Evolutionary conservation across 78 protist species (phyloP).

Genomic region (Ministeria vibrans): DNA sequence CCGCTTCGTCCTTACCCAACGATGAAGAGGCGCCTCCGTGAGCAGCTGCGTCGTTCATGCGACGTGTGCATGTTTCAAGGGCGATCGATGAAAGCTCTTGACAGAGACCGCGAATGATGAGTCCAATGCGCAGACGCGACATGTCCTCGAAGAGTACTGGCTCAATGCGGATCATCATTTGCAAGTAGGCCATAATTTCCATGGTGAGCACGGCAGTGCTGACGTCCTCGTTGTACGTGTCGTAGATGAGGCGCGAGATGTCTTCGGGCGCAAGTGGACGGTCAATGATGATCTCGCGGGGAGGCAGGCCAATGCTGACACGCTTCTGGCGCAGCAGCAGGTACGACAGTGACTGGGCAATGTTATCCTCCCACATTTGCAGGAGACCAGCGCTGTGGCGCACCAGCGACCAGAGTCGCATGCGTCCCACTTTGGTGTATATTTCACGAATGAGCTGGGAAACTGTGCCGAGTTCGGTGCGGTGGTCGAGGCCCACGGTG

Average conservation of each 20-base stretch:
- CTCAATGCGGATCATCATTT: constrained; percentile 20
- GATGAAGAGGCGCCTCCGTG: no score
- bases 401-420: constrained; percentile 7
- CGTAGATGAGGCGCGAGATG: neutral
- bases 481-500: neutral
- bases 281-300: neutral
- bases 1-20: no score
- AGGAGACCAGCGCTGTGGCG: constrained; percentile 23
- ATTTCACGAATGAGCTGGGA: constrained; percentile 10
- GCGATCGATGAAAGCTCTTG: constrained; percentile 30
- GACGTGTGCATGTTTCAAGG: no score
- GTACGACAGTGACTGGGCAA: constrained; percentile 18
- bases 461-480: constrained; percentile 19
- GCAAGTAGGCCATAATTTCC: constrained; percentile 17
- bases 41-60: no score
- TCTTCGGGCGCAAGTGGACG: neutral
- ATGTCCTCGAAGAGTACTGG: constrained; percentile 22
- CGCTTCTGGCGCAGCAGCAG: constrained; percentile 25
- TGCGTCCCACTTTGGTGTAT: constrained; percentile 10
- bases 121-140: constrained; percentile 5
- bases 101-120: neutral
- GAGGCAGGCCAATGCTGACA: neutral
- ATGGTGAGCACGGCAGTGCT: constrained; percentile 22
- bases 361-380: neutral
- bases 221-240: neutral